Conservation (phyloP, 164 flowering plant species). For the Chloranthus sessilifolius region DNA sequence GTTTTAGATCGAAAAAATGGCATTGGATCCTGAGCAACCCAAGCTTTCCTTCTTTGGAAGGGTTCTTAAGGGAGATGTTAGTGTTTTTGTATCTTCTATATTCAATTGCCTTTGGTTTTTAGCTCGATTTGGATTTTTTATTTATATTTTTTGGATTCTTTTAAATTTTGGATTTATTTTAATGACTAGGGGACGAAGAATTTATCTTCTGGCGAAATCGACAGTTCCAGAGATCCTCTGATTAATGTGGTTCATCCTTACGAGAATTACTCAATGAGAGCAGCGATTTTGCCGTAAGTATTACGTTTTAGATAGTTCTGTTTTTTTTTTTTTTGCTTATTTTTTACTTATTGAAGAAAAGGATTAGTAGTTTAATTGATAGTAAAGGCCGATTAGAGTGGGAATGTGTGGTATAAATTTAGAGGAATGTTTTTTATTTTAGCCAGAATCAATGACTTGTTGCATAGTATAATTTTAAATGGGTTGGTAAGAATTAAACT, state of each 20-base stretch:
- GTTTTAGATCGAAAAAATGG: constrained; percentile 11
- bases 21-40: constrained; percentile 18
- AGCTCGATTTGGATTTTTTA: neutral
- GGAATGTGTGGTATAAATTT: neutral
- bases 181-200: constrained; percentile 12
- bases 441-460: neutral
- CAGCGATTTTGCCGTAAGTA: constrained; percentile 57
- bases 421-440: neutral
- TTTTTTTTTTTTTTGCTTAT: neutral
- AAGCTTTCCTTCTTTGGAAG: constrained; percentile 23
- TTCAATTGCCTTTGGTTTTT: neutral
- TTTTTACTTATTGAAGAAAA: neutral
- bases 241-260: constrained; percentile 13
- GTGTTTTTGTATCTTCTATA: neutral
- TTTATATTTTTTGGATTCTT: neutral
- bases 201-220: constrained; percentile 29
- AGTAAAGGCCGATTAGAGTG: neutral
- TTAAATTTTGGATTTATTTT: neutral
- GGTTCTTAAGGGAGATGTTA: constrained; percentile 9
- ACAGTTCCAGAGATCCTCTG: constrained; percentile 38
- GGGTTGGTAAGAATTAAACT: neutral
- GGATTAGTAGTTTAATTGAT: neutral
- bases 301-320: neutral
- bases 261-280: constrained; percentile 40
- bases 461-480: neutral